Percentiles rank a stretch among this genome's conserved stretches.
Evolutionary conservation across 495 filamentous ascomycete species (phyloP).

Genomic region (Penicillium macrosclerotiorum): DNA sequence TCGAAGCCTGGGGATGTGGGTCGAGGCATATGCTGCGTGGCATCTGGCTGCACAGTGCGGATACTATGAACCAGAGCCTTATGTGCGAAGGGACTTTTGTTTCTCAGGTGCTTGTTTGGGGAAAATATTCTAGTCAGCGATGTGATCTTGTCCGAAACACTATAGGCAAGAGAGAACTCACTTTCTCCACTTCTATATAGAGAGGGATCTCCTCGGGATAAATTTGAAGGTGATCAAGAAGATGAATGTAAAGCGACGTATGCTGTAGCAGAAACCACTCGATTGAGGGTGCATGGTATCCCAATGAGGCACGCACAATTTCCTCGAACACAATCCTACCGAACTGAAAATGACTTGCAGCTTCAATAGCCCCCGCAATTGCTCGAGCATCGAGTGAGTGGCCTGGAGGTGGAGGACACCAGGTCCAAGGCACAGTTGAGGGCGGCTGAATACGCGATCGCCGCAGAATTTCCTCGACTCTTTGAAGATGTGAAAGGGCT

Average conservation of each 20-base stretch:
- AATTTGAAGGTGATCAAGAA: conserved; percentile 32
- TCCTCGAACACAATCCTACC: conserved; percentile 41
- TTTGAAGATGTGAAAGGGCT: conserved; percentile 35
- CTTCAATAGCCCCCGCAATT: conserved; percentile 38
- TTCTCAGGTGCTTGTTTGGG: conserved; percentile 37
- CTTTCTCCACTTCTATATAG: conserved; percentile 39
- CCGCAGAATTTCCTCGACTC: conserved; percentile 44
- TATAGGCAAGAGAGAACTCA: conserved; percentile 7
- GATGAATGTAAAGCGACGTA: conserved; percentile 35
- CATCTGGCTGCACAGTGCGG: conserved; percentile 18
- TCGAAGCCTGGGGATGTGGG: conserved; percentile 26
- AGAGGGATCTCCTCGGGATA: conserved; percentile 33
- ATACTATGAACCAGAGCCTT: conserved; percentile 33
- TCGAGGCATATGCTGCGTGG: conserved; percentile 8
- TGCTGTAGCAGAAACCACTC: conserved; percentile 46
- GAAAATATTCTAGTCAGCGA: no score
- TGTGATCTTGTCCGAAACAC: neutral
- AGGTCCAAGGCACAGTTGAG: conserved; percentile 33
- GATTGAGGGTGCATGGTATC: conserved; percentile 29
- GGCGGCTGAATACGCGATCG: conserved; percentile 25
- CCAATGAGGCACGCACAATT: conserved; percentile 39
- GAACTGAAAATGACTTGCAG: conserved; percentile 46
- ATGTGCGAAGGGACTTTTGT: conserved; percentile 40
- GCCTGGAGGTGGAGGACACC: conserved; percentile 33
- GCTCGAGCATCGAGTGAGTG: conserved; percentile 15